Conservation (phyloP, 129 eudicot species). For the Mikania micrantha region DNA sequence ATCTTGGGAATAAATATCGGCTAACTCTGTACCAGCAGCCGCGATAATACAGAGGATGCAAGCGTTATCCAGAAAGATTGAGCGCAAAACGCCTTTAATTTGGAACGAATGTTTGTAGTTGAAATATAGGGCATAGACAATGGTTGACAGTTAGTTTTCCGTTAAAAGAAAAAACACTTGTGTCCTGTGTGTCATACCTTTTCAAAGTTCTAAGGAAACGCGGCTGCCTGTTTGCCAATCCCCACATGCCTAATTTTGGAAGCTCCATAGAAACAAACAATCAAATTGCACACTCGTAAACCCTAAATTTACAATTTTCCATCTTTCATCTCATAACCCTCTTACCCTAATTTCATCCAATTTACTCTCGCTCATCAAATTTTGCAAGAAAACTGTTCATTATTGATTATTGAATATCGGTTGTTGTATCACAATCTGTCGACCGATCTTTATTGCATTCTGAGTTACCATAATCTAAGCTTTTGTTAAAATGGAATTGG, state of each 20-base stretch:
- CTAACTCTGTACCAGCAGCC: too few relatives aligned
- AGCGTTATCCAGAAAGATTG: too few relatives aligned
- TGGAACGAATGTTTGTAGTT: too few relatives aligned
- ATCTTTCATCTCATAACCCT: slow-evolving; percentile 12
- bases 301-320: slow-evolving; percentile 14
- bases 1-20: too few relatives aligned
- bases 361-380: slow-evolving; percentile 3
- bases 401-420: neutral
- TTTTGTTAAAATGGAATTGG: slow-evolving; percentile 7
- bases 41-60: too few relatives aligned
- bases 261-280: slow-evolving; percentile 35
- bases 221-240: slow-evolving; percentile 34
- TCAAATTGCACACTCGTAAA: slow-evolving; percentile 23
- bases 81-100: too few relatives aligned
- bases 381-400: neutral
- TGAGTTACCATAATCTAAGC: neutral
- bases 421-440: neutral
- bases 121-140: too few relatives aligned
- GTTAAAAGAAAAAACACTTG: slow-evolving; percentile 2
- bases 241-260: slow-evolving; percentile 32
- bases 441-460: neutral
- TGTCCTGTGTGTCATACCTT: slow-evolving; percentile 5
- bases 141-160: slow-evolving; percentile 11
- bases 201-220: slow-evolving; percentile 25
- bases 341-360: slow-evolving; percentile 20